Conservation (phyloP, 2,329 filamentous ascomycete genomes). For the Microascus cirrosus region DNA sequence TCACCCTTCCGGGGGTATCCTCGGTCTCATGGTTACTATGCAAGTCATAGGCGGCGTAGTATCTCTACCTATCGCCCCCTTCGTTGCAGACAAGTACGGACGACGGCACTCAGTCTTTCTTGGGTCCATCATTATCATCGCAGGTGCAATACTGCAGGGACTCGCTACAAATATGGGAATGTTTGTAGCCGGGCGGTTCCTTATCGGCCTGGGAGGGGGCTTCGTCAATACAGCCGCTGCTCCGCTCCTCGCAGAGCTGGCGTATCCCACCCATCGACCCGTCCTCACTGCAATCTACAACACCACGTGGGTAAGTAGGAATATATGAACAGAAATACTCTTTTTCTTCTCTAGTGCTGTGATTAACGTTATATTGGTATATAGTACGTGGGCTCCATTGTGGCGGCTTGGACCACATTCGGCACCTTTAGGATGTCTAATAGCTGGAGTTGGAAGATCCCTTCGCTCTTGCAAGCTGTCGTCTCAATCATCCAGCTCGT, state of each 20-base stretch:
- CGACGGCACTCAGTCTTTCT: slow-evolving; percentile 23
- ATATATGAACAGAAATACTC: too few relatives aligned
- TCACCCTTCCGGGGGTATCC: too few relatives aligned
- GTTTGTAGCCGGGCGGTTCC: slow-evolving; percentile 18
- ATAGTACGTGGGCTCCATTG: not conserved
- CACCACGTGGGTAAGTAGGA: too few relatives aligned
- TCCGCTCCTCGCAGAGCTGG: slow-evolving; percentile 20
- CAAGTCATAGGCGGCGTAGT: too few relatives aligned
- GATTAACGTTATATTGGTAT: too few relatives aligned
- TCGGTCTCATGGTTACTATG: too few relatives aligned
- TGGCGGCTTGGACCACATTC: slow-evolving; percentile 16
- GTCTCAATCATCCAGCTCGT: slow-evolving; percentile 13
- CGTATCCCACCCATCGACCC: slow-evolving; percentile 24
- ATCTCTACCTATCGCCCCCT: not conserved
- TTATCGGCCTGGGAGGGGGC: slow-evolving; percentile 19
- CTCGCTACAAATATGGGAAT: slow-evolving; percentile 12
- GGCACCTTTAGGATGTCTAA: slow-evolving; percentile 13
- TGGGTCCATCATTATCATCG: slow-evolving; percentile 19
- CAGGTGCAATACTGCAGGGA: slow-evolving; percentile 19
- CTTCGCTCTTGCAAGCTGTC: slow-evolving; percentile 13
- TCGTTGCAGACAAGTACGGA: slow-evolving; percentile 20
- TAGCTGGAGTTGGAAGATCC: slow-evolving; percentile 14
- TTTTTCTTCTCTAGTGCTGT: too few relatives aligned
- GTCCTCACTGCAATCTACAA: slow-evolving; percentile 21
- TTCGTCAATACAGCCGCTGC: slow-evolving; percentile 19